Base-by-base conservation (phyloP, 306 rosid species). In the Trifolium dubium region DNA sequence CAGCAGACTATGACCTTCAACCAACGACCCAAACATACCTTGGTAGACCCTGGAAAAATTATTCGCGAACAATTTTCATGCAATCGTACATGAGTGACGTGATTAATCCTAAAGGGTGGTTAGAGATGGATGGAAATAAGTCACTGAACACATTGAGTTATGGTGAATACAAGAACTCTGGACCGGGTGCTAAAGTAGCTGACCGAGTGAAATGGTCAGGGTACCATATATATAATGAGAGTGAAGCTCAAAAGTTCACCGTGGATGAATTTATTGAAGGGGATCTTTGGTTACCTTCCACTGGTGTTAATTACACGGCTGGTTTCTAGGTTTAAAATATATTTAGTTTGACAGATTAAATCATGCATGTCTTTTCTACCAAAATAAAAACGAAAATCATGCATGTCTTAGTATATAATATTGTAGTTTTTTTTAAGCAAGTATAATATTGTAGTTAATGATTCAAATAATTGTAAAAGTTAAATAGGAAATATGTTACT, bases 41-140 rank as follows among this genome's bases (percentile, higher is more conserved):
- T 0, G 98, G 98, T 0, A 83, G 98, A 53, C 98, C 97, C 0
- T 93, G 97, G 98, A 91, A 84, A 85, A 31, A 19, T 12, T 91
- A 56, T 66, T 93, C 98, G 0, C 59, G 98, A 49, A 88, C 98
- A 3, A n/a, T 89, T 9, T 56, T 86, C 61, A 81, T 93, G 92
- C 86, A 93, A 31, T 78, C 89, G 0, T 80, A 71, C 69, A 73
- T 91, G 43, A 83, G 89, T 64, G 23, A 23, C 23, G 23, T 23
- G 23, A 23, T 23, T 23, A 1, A 23, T 23, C 23, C 23, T 23
- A 23, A 23, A 23, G 23, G 23, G 23, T 23, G 23, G 23, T 23
- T 23, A 23, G 23, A 23, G 23, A 23, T 23, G 23, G 23, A 23
- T 23, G 23, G 23, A 23, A 23, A 23, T 23, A 23, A 23, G 23